Evolutionary conservation across 441 rosid species (phyloP).

Genomic region (Corymbia citriodora): DNA sequence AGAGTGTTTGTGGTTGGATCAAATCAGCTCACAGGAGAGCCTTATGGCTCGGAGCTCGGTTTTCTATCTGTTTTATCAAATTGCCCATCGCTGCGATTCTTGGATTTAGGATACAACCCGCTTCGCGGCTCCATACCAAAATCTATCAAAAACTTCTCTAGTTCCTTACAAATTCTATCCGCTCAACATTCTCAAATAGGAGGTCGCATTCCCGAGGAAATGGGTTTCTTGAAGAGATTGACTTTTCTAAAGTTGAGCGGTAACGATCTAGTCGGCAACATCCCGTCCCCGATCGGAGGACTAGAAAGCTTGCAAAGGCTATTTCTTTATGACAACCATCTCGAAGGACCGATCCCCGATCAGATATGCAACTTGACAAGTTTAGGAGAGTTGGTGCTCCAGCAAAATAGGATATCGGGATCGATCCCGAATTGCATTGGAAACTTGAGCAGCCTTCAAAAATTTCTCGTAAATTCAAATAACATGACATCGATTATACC

Average conservation of each 20-base stretch:
- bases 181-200: background rate
- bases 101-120: background rate
- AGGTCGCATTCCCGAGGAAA: background rate
- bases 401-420: background rate
- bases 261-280: background rate
- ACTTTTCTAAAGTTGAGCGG: fast-evolving
- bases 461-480: background rate
- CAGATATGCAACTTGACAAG: background rate
- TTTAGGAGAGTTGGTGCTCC: background rate
- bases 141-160: background rate
- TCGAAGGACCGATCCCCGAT: background rate
- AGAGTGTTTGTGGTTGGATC: fast-evolving
- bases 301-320: background rate
- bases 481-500: conserved; percentile 4
- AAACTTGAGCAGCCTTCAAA: background rate
- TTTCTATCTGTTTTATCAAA: background rate
- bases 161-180: background rate
- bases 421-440: background rate
- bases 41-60: background rate
- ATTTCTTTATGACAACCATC: background rate
- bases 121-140: background rate
- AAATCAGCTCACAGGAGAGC: background rate
- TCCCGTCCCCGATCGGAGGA: background rate
- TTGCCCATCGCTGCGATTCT: background rate
- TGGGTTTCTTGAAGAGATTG: background rate